Conservation (phyloP, 495 filamentous ascomycete genomes). For the Bacidia rubella region DNA sequence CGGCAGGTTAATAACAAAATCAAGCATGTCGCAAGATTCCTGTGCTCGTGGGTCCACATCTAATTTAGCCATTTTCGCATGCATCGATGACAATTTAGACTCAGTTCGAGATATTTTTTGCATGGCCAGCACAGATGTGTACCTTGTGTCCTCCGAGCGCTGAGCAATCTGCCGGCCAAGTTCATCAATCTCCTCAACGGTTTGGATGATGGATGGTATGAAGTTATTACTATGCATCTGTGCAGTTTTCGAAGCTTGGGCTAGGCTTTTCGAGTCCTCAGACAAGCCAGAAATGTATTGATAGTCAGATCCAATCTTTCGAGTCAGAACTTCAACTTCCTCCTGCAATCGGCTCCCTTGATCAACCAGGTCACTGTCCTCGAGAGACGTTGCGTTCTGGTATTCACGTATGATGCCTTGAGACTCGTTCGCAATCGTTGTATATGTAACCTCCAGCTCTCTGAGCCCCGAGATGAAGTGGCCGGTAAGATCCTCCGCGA, state of each 20-base stretch:
- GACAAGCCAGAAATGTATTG: slow-evolving; percentile 60
- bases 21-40: slow-evolving; percentile 62
- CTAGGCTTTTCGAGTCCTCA: slow-evolving; percentile 54
- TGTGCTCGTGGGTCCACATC: slow-evolving; percentile 54
- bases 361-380: slow-evolving; percentile 26
- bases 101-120: slow-evolving; percentile 68
- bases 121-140: slow-evolving; percentile 55
- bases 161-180: slow-evolving; percentile 53
- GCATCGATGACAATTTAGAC: slow-evolving; percentile 52
- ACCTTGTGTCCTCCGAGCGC: slow-evolving; percentile 44
- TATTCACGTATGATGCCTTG: slow-evolving; percentile 13
- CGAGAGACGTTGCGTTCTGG: slow-evolving; percentile 27
- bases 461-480: slow-evolving; percentile 39
- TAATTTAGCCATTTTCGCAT: slow-evolving; percentile 53
- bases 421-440: slow-evolving; percentile 39
- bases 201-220: slow-evolving; percentile 63
- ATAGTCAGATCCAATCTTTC: slow-evolving; percentile 77
- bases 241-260: slow-evolving; percentile 75
- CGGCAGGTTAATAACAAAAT: slow-evolving; percentile 65
- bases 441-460: slow-evolving; percentile 38
- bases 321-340: slow-evolving; percentile 73
- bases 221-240: slow-evolving; percentile 74
- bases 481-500: slow-evolving; percentile 32
- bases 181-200: slow-evolving; percentile 61
- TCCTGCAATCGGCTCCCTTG: slow-evolving; percentile 45